Evolutionary conservation across 352 stramenopile genomes (phyloP), one percentile per base, ranked within the genome.

Genomic region (Pythium aristosporum): DNA sequence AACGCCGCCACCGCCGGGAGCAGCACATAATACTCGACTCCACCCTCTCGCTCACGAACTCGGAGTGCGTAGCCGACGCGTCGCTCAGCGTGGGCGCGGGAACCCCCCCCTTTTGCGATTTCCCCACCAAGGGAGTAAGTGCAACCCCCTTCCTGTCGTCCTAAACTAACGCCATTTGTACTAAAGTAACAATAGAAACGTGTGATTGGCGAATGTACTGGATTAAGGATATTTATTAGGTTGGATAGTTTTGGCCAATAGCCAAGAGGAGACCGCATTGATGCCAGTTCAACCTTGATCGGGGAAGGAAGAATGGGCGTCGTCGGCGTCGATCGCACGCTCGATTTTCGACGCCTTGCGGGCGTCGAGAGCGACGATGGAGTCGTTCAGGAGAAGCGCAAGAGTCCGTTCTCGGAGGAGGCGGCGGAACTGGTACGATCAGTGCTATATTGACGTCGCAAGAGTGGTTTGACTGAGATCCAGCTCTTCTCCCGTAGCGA

Each of bases 11-110:
- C 48, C 3, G 75, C 73, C 0, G 73, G 72, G 48, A 79, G 72
- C 9, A 86, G 54, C 57, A 83, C 58, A 9, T 76, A 53, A 32
- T 79, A 77, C 5, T 28, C 44, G 21, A 6, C 7, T 7, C 7
- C 21, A 50, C 7, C n/a, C 8, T 16, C 44, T 11, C 57, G 61
- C 36, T 79, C 68, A 9, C 65, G 65, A 3, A 88, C 67, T 2
- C 69, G 68, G 51, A 88, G 30, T 0, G 72, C 71, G 42, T 88
- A 88, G 0, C 69, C 79, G 1, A 87, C 75, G 25, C 77, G 77
- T n/a, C 77, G 67, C 41, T 86, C 71, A 4, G 64, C 58, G 50
- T 74, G 69, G 4, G 70, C 66, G 16, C 32, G 50, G 0, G 72
- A 76, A 20, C 44, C 50, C 51, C 51, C 36, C 21, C 1, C 21